A percentile compares a stretch with the other conserved stretches of the same genome.
Evolutionary conservation across 208 protist genomes (phyloP).

Genomic region (Leptomonas pyrrhocoris): DNA sequence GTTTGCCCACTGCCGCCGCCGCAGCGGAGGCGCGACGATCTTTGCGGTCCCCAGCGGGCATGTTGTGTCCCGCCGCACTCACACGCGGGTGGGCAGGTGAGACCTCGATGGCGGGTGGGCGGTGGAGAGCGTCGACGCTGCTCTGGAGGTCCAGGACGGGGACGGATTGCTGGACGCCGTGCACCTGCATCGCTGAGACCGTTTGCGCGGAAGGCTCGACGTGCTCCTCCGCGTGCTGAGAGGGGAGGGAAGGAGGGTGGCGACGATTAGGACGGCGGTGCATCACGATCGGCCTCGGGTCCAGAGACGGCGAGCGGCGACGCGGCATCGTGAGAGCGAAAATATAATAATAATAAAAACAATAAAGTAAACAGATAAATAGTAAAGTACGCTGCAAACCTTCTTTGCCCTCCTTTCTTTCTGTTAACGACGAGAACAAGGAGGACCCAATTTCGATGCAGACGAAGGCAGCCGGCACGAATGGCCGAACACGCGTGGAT

Average conservation of each 20-base stretch:
- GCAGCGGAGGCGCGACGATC: background rate
- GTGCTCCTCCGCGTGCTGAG: constrained; percentile 13
- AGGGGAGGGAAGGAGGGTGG: background rate
- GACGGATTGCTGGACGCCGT: constrained; percentile 11
- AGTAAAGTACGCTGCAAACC: no score
- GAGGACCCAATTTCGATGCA: no score
- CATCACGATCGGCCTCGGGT: constrained; percentile 6
- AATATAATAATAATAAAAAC: background rate
- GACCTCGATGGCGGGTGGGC: constrained; percentile 19
- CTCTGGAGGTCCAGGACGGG: background rate
- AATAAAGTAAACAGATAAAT: background rate
- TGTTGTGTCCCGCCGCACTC: background rate
- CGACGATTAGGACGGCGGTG: constrained; percentile 10
- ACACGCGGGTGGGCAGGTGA: constrained; percentile 16
- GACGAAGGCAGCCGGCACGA: no score
- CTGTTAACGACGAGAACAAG: background rate
- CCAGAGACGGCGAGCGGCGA: background rate
- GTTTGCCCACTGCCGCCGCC: background rate
- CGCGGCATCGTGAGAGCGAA: background rate
- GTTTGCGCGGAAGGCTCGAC: constrained; percentile 11
- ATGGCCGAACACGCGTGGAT: no score
- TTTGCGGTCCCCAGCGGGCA: background rate
- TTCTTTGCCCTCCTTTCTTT: background rate
- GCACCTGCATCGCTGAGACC: constrained; percentile 10
- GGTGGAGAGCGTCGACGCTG: constrained; percentile 18